phyloP scores from a whole-genome alignment of 2,329 filamentous ascomycete genomes.

The Beauveria sp. region DNA sequence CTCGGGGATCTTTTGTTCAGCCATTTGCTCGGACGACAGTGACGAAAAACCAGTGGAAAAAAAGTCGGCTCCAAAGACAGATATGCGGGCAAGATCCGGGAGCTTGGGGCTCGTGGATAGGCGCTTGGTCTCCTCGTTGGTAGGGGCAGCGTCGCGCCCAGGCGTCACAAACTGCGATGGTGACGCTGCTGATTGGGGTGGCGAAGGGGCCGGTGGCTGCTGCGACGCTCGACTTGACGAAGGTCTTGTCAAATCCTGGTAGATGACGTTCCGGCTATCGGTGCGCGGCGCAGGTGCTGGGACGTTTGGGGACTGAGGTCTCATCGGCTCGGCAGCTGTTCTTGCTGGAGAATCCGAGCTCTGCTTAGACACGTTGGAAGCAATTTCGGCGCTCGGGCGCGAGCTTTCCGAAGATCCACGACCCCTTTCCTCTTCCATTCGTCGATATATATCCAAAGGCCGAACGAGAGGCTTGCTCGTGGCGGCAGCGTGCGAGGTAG shows the following conservation, averaged over 20 bases:
- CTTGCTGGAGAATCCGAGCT: constrained; percentile 13
- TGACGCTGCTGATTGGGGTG: neutral
- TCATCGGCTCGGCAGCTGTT: constrained; percentile 15
- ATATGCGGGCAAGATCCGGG: constrained; percentile 51
- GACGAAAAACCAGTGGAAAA: constrained; percentile 29
- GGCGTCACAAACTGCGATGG: neutral
- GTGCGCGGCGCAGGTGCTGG: constrained; percentile 21
- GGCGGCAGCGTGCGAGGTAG: neutral
- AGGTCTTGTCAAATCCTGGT: constrained; percentile 1
- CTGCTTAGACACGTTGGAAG: constrained; percentile 23
- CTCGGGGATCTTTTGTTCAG: constrained; percentile 5
- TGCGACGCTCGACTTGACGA: neutral
- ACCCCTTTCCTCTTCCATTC: constrained; percentile 55
- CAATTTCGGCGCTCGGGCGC: constrained; percentile 45
- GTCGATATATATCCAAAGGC: constrained; percentile 70
- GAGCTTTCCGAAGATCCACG: constrained; percentile 49
- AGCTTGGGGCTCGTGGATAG: constrained; percentile 49
- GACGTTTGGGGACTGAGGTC: constrained; percentile 1
- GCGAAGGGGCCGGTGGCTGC: neutral
- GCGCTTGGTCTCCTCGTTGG: constrained; percentile 19
- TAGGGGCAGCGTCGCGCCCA: neutral
- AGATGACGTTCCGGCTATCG: neutral
- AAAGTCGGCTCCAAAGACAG: constrained; percentile 52
- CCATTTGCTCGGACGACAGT: constrained; percentile 14
- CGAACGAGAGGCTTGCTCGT: constrained; percentile 53